Percentiles rank a stretch among this genome's conserved stretches.
Evolutionary conservation across 176 grass and related monocot genomes (phyloP).

Genomic region (Themeda triandra): DNA sequence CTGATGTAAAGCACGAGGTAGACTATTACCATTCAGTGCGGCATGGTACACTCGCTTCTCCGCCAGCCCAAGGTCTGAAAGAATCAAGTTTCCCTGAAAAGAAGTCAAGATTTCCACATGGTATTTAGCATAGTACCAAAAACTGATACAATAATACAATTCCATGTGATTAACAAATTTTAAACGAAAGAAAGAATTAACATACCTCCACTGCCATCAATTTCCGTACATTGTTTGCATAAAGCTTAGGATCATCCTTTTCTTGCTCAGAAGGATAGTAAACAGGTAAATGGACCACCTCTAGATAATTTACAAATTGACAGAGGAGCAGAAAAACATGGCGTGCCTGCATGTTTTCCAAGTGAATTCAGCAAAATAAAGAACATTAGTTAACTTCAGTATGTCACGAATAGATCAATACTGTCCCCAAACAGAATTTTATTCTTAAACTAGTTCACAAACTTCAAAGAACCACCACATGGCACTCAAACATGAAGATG

Average conservation of each 20-base stretch:
- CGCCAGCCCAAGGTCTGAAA: constrained; percentile 83
- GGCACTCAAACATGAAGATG: background rate
- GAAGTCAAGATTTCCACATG: constrained; percentile 1
- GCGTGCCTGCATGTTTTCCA: constrained; percentile 52
- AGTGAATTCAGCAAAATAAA: background rate
- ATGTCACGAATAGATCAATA: background rate
- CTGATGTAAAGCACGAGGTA: constrained; percentile 81
- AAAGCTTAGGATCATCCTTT: constrained; percentile 84
- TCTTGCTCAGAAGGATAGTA: constrained; percentile 87
- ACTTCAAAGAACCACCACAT: background rate
- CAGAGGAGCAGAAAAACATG: constrained; percentile 92
- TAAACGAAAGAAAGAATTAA: background rate
- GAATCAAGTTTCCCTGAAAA: constrained; percentile 70
- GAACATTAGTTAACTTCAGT: background rate
- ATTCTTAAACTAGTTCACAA: background rate
- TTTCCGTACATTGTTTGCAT: constrained; percentile 76
- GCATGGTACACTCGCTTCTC: constrained; percentile 93
- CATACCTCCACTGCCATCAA: constrained; percentile 87
- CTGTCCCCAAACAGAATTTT: background rate
- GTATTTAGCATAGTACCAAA: background rate
- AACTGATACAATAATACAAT: background rate
- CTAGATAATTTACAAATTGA: constrained; percentile 85
- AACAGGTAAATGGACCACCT: constrained; percentile 77
- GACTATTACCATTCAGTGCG: constrained; percentile 93
- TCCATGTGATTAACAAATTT: background rate